Percentiles rank a stretch among this genome's conserved stretches.
phyloP scores from a whole-genome alignment of 2,329 filamentous ascomycete species.

The Fusarium floridanum region DNA sequence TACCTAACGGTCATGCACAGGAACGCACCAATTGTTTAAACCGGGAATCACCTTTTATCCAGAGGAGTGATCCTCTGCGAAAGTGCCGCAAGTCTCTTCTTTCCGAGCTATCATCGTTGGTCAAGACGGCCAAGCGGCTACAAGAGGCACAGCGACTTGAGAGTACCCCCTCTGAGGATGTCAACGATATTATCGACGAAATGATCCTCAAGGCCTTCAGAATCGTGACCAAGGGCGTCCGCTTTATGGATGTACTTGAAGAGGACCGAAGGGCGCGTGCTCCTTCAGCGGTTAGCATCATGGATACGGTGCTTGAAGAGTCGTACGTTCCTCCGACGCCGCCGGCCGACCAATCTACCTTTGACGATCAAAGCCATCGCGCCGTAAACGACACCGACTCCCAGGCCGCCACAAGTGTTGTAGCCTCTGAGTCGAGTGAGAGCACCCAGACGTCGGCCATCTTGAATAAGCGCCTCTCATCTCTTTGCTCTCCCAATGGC shows the following conservation, averaged over 20 bases:
- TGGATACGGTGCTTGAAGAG: slow-evolving; percentile 72
- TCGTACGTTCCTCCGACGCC: slow-evolving; percentile 72
- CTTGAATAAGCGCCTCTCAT: slow-evolving; percentile 62
- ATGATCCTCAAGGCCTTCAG: slow-evolving; percentile 95
- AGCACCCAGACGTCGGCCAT: slow-evolving; percentile 52
- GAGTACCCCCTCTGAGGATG: slow-evolving; percentile 63
- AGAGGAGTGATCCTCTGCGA: slow-evolving; percentile 80
- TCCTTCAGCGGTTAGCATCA: slow-evolving; percentile 68
- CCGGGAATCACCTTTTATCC: slow-evolving; percentile 81
- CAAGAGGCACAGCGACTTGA: slow-evolving; percentile 76
- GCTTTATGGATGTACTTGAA: slow-evolving; percentile 88
- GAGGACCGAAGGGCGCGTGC: slow-evolving; percentile 68
- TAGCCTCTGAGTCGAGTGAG: slow-evolving; percentile 54
- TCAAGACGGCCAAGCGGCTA: slow-evolving; percentile 88
- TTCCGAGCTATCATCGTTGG: slow-evolving; percentile 88
- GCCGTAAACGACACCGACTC: slow-evolving; percentile 56
- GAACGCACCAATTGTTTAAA: slow-evolving; percentile 91
- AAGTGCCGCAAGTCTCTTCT: slow-evolving; percentile 88
- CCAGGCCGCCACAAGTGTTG: slow-evolving; percentile 52
- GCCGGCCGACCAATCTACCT: slow-evolving; percentile 68
- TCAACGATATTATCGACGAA: slow-evolving; percentile 87
- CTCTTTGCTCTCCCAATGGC: slow-evolving; percentile 53
- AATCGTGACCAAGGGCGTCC: slow-evolving; percentile 90
- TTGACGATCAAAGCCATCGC: slow-evolving; percentile 55
- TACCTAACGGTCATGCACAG: slow-evolving; percentile 58